Percentiles rank a stretch among this genome's conserved stretches.
Conservation (phyloP, 208 protist genomes). For the Leishmania braziliensis region DNA sequence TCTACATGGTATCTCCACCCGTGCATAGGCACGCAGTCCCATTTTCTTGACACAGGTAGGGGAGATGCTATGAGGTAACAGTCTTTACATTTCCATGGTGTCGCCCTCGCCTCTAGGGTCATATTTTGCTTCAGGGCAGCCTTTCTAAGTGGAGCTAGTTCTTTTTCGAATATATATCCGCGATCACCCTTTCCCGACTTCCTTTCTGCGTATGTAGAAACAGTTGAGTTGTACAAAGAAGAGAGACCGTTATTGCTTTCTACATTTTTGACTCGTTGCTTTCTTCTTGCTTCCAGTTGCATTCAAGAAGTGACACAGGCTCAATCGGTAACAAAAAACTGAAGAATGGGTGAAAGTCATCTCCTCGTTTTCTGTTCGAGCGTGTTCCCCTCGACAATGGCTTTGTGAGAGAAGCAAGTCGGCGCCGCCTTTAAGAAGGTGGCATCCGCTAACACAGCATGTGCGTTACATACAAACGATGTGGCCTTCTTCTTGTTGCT, state of each 20-base stretch:
- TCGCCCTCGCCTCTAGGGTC: neutral
- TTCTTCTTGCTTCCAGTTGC: neutral
- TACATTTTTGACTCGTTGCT: neutral
- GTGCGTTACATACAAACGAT: neutral
- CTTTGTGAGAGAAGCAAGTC: neutral
- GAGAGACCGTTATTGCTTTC: neutral
- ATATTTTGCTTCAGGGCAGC: neutral
- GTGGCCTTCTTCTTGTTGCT: neutral
- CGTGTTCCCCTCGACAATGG: neutral
- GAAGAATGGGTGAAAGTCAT: neutral
- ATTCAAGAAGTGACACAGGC: neutral
- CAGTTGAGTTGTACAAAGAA: too few relatives aligned
- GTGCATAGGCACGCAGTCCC: conserved; percentile 3
- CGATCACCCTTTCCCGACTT: neutral
- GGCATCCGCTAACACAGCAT: neutral
- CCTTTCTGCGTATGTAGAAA: conserved; percentile 1
- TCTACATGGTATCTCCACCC: neutral
- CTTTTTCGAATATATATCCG: neutral
- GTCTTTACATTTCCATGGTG: neutral
- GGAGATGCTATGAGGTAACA: neutral
- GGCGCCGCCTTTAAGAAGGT: neutral
- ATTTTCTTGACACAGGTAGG: neutral
- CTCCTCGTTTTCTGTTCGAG: neutral
- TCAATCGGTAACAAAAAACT: too few relatives aligned
- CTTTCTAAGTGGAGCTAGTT: neutral